These are phyloP conservation scores for Boletus holoroseus DNA, from an alignment of 1,284 basidiomycete species.

Conservation along the genomic window DNA sequence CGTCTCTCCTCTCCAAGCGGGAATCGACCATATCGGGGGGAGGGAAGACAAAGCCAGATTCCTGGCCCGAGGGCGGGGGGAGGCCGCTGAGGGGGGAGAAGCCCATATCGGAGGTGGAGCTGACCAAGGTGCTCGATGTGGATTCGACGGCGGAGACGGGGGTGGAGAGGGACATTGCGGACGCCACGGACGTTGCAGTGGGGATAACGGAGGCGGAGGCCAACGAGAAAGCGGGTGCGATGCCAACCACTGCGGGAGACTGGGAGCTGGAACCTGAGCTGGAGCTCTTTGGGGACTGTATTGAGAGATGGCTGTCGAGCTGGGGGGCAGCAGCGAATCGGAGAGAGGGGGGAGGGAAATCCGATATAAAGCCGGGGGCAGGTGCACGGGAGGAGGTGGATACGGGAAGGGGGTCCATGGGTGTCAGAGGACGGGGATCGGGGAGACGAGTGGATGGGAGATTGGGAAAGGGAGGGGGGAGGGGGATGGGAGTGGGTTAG, in stretches of 20 bases:
- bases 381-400: conserved; percentile 4
- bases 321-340: conserved; percentile 20
- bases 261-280: conserved; percentile 37
- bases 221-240: neutral
- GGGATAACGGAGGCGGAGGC: neutral
- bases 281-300: conserved; percentile 40
- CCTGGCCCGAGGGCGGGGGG: conserved; percentile 12
- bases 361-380: conserved; percentile 35
- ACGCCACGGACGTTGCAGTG: neutral
- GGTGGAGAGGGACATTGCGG: conserved; percentile 18
- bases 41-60: conserved; percentile 25
- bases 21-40: conserved; percentile 24
- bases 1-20: conserved; percentile 13
- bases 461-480: neutral
- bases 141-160: conserved; percentile 41
- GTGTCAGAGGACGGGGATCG: neutral
- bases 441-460: neutral
- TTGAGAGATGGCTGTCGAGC: conserved; percentile 13
- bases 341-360: conserved; percentile 34
- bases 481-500: neutral
- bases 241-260: conserved; percentile 18
- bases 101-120: conserved; percentile 20
- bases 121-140: conserved; percentile 25
- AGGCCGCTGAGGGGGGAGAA: conserved; percentile 24
- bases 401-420: neutral